Evolutionary conservation across 768 basidiomycete species (phyloP).

Genomic region (Exsudoporus frostii): DNA sequence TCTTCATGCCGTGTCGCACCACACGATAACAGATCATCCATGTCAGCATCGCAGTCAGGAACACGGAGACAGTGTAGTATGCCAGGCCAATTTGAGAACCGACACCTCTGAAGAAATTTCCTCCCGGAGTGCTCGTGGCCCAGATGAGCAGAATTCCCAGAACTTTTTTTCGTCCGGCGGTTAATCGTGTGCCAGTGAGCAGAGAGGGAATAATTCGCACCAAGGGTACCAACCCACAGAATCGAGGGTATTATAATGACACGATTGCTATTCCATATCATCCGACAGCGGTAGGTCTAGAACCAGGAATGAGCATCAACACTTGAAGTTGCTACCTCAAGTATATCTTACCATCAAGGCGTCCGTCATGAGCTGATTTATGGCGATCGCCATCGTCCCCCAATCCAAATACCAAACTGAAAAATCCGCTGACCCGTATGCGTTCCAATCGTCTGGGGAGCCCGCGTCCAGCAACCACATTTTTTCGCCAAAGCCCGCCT

Average conservation of each 20-base stretch:
- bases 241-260: no score
- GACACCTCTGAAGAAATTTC: not conserved
- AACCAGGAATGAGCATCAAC: no score
- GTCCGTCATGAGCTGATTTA: no score
- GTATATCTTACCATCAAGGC: not conserved
- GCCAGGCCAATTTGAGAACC: not conserved
- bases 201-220: not conserved
- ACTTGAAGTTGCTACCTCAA: no score
- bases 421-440: no score
- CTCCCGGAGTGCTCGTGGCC: not conserved
- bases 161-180: not conserved
- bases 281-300: no score
- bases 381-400: no score
- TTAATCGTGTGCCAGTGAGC: not conserved
- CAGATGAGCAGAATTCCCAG: not conserved
- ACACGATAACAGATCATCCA: not conserved
- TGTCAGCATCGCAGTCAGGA: not conserved
- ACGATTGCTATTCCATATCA: no score
- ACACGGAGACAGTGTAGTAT: not conserved
- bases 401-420: no score
- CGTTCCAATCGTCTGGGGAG: no score
- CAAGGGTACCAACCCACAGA: no score
- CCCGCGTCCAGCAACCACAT: no score
- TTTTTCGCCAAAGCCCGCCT: not conserved
- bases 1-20: not conserved